Percentiles rank a stretch among this genome's conserved stretches.
These are phyloP conservation scores for Salix arbutifolia DNA, from an alignment of 345 rosid species.

Conservation along the genomic window DNA sequence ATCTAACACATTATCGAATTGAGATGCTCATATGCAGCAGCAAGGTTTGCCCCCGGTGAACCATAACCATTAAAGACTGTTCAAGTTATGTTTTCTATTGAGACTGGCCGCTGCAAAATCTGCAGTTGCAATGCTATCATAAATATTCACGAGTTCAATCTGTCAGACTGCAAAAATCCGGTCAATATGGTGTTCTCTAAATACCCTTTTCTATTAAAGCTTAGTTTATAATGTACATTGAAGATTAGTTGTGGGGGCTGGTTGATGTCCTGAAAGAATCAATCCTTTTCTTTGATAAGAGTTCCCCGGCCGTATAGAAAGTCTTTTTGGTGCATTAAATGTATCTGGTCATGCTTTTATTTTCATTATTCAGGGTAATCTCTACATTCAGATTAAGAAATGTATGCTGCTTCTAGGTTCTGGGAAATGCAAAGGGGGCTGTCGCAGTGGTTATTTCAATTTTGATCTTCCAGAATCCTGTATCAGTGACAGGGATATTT, in stretches of 20 bases:
- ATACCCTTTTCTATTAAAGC: neutral
- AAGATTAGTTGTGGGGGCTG: neutral
- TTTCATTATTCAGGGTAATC: neutral
- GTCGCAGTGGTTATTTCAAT: slow-evolving; percentile 40
- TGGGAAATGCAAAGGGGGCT: slow-evolving; percentile 47
- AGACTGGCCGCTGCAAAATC: neutral
- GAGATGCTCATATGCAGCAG: neutral
- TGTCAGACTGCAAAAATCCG: neutral
- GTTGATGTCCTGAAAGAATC: neutral
- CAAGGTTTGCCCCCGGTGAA: neutral
- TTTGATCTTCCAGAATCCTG: slow-evolving; percentile 41
- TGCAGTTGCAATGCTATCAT: neutral
- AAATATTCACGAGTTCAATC: neutral
- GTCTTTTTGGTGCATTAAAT: too few relatives aligned
- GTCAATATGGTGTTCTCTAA: neutral
- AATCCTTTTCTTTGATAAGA: neutral
- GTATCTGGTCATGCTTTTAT: neutral
- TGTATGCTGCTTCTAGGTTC: slow-evolving; percentile 24
- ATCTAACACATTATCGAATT: neutral
- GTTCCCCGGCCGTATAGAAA: too few relatives aligned
- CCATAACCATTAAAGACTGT: neutral
- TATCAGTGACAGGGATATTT: slow-evolving; percentile 41
- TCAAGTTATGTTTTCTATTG: neutral
- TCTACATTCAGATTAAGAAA: slow-evolving; percentile 1
- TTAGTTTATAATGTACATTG: neutral